Conservation (phyloP, 352 stramenopile species). For the Globisporangium mamillatum region DNA sequence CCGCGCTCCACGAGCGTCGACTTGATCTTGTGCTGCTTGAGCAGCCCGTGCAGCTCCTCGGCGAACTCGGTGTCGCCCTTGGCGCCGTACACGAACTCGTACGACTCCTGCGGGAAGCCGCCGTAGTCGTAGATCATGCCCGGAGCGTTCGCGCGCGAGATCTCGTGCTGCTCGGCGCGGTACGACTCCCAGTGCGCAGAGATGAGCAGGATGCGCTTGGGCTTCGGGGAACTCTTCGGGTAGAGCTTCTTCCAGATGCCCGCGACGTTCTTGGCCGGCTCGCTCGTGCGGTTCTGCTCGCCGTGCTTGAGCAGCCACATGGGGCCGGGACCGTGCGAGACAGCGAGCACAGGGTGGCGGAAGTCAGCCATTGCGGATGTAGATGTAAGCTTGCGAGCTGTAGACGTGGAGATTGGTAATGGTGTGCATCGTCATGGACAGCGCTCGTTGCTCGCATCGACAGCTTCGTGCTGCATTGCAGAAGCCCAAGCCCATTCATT, state of each 20-base stretch:
- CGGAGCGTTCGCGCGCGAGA: conserved; percentile 47
- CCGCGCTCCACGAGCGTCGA: conserved; percentile 51
- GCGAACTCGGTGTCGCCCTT: conserved; percentile 67
- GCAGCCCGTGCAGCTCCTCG: conserved; percentile 49
- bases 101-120: conserved; percentile 79
- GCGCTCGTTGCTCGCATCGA: neutral
- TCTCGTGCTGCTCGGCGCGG: conserved; percentile 39
- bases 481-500: neutral
- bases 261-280: conserved; percentile 34
- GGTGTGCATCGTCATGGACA: neutral
- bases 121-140: conserved; percentile 89
- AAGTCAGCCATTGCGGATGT: conserved; percentile 14
- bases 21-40: conserved; percentile 56
- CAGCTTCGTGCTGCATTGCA: neutral
- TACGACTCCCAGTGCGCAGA: conserved; percentile 84
- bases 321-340: conserved; percentile 63
- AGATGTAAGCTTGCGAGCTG: neutral
- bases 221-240: conserved; percentile 30
- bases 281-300: conserved; percentile 31
- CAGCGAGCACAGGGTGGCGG: conserved; percentile 40
- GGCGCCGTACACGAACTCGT: conserved; percentile 75
- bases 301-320: conserved; percentile 60
- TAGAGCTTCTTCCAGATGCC: conserved; percentile 54
- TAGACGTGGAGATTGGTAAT: neutral
- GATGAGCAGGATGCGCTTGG: conserved; percentile 79